Percentiles rank a stretch among this genome's conserved stretches.
These are phyloP conservation scores for Rhizopus arrhizus DNA, from an alignment of 371 early-diverging fungal genomes.

Conservation along the genomic window DNA sequence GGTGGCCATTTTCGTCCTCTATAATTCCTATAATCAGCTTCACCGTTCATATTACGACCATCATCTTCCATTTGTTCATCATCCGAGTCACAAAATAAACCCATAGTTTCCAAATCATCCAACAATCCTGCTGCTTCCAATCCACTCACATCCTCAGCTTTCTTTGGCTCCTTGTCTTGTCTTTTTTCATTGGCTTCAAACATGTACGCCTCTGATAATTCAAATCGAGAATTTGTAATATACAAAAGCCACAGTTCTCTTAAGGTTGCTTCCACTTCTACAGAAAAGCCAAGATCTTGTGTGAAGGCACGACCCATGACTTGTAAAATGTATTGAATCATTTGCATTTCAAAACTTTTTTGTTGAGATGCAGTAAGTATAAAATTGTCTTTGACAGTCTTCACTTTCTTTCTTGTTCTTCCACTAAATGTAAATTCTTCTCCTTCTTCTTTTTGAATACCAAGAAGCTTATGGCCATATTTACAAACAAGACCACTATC, in stretches of 20 bases:
- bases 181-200: slow-evolving; percentile 21
- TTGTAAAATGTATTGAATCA: slow-evolving; percentile 30
- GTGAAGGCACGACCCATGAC: slow-evolving; percentile 27
- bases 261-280: slow-evolving; percentile 33
- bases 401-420: slow-evolving; percentile 1
- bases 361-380: slow-evolving; percentile 4
- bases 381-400: neutral
- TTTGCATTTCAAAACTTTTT: slow-evolving; percentile 17
- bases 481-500: slow-evolving; percentile 30
- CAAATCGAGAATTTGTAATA: slow-evolving; percentile 17
- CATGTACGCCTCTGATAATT: slow-evolving; percentile 16
- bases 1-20: slow-evolving; percentile 17
- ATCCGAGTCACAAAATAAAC: neutral
- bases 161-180: neutral
- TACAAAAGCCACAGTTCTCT: slow-evolving; percentile 44
- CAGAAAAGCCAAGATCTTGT: slow-evolving; percentile 34
- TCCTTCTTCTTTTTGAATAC: slow-evolving; percentile 24
- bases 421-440: slow-evolving; percentile 8
- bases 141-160: neutral
- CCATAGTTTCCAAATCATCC: no score
- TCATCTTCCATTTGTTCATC: slow-evolving; percentile 11
- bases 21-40: neutral
- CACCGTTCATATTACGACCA: neutral
- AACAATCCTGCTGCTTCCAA: neutral
- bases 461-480: slow-evolving; percentile 38